phyloP scores from a whole-genome alignment of 495 filamentous ascomycete genomes.

The Hyaloscypha variabilis region DNA sequence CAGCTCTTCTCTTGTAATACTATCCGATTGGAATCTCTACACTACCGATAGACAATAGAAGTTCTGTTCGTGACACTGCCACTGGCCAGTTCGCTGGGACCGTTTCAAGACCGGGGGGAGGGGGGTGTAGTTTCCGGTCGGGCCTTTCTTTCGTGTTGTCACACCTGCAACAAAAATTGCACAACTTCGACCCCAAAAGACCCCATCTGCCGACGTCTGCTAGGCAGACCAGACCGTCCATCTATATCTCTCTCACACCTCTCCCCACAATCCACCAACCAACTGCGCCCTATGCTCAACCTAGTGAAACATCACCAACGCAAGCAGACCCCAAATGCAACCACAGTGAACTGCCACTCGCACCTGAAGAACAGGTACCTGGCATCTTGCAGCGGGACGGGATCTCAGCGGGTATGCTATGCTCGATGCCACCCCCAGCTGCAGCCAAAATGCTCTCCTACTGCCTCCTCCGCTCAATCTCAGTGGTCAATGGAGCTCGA shows the following conservation, averaged over 20 bases:
- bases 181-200: neutral
- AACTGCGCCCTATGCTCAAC: neutral
- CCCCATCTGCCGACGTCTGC: neutral
- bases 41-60: neutral
- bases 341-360: neutral
- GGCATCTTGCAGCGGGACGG: neutral
- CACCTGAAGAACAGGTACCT: neutral
- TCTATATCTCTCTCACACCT: neutral
- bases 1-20: constrained; percentile 1
- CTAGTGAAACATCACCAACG: neutral
- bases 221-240: neutral
- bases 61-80: neutral
- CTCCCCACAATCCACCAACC: neutral
- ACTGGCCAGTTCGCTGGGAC: neutral
- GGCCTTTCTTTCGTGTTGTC: neutral
- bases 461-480: neutral
- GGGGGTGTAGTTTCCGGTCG: neutral
- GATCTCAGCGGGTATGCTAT: neutral
- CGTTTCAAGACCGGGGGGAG: neutral
- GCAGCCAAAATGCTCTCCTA: neutral
- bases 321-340: neutral
- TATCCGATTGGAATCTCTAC: neutral
- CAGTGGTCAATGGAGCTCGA: neutral
- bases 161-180: neutral
- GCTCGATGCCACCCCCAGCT: neutral